These are phyloP conservation scores for Suhomyces sp. DNA, from an alignment of 805 yeast species.

Conservation along the genomic window DNA sequence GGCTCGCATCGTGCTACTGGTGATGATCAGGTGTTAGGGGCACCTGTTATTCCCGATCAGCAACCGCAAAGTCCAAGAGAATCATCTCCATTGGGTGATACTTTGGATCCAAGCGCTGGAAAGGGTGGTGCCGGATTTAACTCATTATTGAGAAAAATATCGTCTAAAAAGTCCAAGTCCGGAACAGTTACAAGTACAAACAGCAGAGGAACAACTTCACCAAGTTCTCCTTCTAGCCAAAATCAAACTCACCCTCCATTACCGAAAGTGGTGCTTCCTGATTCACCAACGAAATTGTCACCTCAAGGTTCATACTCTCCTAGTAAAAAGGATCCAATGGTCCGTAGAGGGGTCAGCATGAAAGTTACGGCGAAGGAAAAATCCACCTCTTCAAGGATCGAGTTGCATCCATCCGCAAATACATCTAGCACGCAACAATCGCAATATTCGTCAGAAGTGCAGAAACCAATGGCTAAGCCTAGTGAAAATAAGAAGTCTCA, in stretches of 20 bases:
- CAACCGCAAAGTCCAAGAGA: constrained; percentile 28
- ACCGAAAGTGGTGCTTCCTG: constrained; percentile 13
- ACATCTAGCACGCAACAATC: constrained; percentile 7
- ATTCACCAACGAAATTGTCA: constrained; percentile 13
- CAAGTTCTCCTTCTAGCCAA: constrained; percentile 10
- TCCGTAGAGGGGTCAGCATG: constrained; percentile 62
- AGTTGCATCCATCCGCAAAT: constrained; percentile 7
- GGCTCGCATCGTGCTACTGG: constrained; percentile 4
- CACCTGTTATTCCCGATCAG: constrained; percentile 24
- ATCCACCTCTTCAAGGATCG: constrained; percentile 17
- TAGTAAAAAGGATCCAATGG: constrained; percentile 38
- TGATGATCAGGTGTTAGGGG: constrained; percentile 3
- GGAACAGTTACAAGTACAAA: background rate
- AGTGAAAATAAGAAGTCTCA: constrained; percentile 11
- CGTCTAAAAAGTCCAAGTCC: constrained; percentile 29
- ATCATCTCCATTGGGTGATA: constrained; percentile 20
- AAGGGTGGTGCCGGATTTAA: constrained; percentile 29
- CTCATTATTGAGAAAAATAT: constrained; percentile 36
- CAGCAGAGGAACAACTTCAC: constrained; percentile 12
- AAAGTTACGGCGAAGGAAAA: constrained; percentile 59
- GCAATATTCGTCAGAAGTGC: background rate
- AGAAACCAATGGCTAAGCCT: background rate
- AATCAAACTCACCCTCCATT: constrained; percentile 5
- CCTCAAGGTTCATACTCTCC: constrained; percentile 15
- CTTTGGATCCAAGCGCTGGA: constrained; percentile 35